phyloP scores from a whole-genome alignment of 192 early-diverging fungal genomes.

The Backusella mclennaniae region DNA sequence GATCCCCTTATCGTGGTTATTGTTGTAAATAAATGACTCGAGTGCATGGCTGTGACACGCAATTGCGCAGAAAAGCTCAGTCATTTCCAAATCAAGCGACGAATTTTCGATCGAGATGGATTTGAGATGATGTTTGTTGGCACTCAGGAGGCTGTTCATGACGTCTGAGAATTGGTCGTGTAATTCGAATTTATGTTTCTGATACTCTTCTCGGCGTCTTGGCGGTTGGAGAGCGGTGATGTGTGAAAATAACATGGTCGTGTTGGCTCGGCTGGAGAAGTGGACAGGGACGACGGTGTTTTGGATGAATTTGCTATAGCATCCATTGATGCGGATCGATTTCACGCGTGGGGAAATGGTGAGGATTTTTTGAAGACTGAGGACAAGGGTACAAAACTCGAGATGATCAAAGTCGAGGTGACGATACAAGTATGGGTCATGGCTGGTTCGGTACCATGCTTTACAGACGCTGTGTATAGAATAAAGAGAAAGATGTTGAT shows the following conservation, averaged over 20 bases:
- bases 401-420: slow-evolving; percentile 41
- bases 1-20: slow-evolving; percentile 41
- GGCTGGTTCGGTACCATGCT: slow-evolving; percentile 36
- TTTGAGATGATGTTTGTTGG: slow-evolving; percentile 35
- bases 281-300: slow-evolving; percentile 42
- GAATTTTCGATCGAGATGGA: slow-evolving; percentile 38
- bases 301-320: slow-evolving; percentile 44
- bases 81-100: slow-evolving; percentile 47
- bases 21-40: slow-evolving; percentile 33
- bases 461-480: slow-evolving; percentile 12
- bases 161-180: slow-evolving; percentile 46
- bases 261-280: slow-evolving; percentile 28
- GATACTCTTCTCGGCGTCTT: slow-evolving; percentile 44
- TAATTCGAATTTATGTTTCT: slow-evolving; percentile 39
- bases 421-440: slow-evolving; percentile 40
- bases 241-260: slow-evolving; percentile 37
- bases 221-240: slow-evolving; percentile 40
- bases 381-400: slow-evolving; percentile 43
- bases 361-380: slow-evolving; percentile 33
- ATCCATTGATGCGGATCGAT: slow-evolving; percentile 36
- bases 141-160: slow-evolving; percentile 36
- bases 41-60: slow-evolving; percentile 41
- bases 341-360: slow-evolving; percentile 34
- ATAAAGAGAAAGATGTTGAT: neutral
- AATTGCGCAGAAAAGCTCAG: slow-evolving; percentile 43